Percentiles rank a stretch among this genome's conserved stretches.
These are phyloP conservation scores for Leccinum rimulosum DNA, from an alignment of 768 basidiomycete species.

Conservation along the genomic window DNA sequence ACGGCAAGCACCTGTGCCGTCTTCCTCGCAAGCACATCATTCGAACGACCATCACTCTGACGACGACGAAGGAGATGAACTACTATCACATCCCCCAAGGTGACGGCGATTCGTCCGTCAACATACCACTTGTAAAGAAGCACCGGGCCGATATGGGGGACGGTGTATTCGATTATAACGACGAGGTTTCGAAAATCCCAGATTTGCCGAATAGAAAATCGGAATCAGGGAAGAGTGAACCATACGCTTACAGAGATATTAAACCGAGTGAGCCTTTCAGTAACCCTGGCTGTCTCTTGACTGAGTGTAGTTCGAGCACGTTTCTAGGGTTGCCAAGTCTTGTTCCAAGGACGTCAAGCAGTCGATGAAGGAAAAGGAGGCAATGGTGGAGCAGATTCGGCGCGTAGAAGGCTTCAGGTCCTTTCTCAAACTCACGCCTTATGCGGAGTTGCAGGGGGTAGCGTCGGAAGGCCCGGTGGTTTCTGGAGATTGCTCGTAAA, in stretches of 20 bases:
- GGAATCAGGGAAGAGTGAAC: conserved; percentile 48
- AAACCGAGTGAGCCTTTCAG: conserved; percentile 74
- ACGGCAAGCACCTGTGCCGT: conserved; percentile 18
- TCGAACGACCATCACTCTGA: conserved; percentile 36
- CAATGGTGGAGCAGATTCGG: too few relatives aligned
- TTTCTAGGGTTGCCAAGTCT: too few relatives aligned
- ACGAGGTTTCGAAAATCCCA: conserved; percentile 43
- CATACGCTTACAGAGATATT: conserved; percentile 95
- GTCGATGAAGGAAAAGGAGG: too few relatives aligned
- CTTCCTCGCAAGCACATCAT: conserved; percentile 24
- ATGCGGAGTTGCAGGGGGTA: too few relatives aligned
- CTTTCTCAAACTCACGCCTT: too few relatives aligned
- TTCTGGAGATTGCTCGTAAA: too few relatives aligned
- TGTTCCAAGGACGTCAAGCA: too few relatives aligned
- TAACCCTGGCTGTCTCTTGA: neutral
- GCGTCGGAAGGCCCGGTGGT: too few relatives aligned
- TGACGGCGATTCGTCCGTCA: conserved; percentile 45
- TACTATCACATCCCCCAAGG: conserved; percentile 74
- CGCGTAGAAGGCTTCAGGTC: too few relatives aligned
- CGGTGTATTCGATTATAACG: conserved; percentile 78
- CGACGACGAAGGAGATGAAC: conserved; percentile 62
- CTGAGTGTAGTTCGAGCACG: neutral
- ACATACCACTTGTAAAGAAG: conserved; percentile 61
- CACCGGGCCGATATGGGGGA: conserved; percentile 49
- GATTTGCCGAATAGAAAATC: conserved; percentile 37